Evolutionary conservation across 2,329 filamentous ascomycete species (phyloP).

Genomic region (Diaporthe sp.): DNA sequence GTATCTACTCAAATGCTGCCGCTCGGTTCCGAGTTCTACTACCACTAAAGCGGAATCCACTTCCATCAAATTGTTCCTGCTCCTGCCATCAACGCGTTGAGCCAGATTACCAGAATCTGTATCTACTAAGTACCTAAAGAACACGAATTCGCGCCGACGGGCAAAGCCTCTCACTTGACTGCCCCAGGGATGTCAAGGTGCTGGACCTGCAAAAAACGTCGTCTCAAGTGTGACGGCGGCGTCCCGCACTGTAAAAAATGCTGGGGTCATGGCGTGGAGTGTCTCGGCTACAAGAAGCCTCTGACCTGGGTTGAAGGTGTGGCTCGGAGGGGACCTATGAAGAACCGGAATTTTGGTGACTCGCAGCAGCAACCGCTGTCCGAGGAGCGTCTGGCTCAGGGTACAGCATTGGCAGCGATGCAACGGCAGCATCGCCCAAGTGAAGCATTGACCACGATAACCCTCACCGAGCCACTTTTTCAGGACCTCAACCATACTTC

Average conservation of each 20-base stretch:
- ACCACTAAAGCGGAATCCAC: neutral
- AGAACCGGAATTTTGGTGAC: constrained; percentile 5
- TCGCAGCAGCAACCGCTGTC: neutral
- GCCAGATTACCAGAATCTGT: neutral
- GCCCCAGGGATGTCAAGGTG: constrained; percentile 3
- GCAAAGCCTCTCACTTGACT: neutral
- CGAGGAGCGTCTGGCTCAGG: neutral
- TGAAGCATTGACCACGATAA: neutral
- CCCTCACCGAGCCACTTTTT: neutral
- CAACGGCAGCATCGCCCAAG: neutral
- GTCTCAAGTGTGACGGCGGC: constrained; percentile 3
- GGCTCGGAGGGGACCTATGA: constrained; percentile 3
- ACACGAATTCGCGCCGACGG: neutral
- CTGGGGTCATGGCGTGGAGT: constrained; percentile 7
- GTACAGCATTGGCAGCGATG: neutral
- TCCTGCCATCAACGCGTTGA: neutral
- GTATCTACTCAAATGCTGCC: neutral
- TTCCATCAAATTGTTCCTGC: neutral
- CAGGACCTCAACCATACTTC: neutral
- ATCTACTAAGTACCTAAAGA: neutral
- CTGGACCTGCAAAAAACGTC: constrained; percentile 2
- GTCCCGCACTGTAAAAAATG: constrained; percentile 1
- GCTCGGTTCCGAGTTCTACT: neutral
- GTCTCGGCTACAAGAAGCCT: constrained; percentile 12
- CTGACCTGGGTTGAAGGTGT: constrained; percentile 5